These are phyloP conservation scores for Vitis cinerea DNA, from an alignment of 164 flowering plant genomes.

Conservation along the genomic window DNA sequence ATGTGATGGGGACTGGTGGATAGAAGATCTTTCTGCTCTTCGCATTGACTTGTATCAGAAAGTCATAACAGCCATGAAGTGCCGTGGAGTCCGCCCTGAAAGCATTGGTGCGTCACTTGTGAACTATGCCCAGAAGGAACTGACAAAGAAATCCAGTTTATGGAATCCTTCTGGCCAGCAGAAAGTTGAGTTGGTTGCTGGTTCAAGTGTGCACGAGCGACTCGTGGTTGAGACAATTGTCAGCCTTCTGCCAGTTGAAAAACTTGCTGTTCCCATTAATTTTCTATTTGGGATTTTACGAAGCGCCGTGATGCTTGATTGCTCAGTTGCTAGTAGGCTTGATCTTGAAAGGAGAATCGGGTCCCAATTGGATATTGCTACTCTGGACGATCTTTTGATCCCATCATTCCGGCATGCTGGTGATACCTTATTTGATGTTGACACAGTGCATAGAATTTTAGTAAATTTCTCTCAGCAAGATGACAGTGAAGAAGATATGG, in stretches of 20 bases:
- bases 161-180: conserved; percentile 52
- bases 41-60: conserved; percentile 72
- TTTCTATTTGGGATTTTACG: conserved; percentile 76
- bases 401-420: conserved; percentile 70
- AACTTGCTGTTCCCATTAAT: conserved; percentile 57
- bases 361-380: conserved; percentile 72
- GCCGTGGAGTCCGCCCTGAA: conserved; percentile 85
- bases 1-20: conserved; percentile 87
- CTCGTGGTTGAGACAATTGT: conserved; percentile 76
- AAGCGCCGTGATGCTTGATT: conserved; percentile 69
- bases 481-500: conserved; percentile 70
- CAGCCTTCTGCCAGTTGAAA: conserved; percentile 72
- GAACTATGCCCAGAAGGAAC: conserved; percentile 73
- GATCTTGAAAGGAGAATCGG: conserved; percentile 88
- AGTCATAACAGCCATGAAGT: conserved; percentile 80
- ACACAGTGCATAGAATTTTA: conserved; percentile 79
- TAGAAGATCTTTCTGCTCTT: conserved; percentile 79
- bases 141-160: conserved; percentile 58
- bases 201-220: conserved; percentile 42
- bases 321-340: conserved; percentile 58
- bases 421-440: conserved; percentile 81
- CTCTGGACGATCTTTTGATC: conserved; percentile 80
- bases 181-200: conserved; percentile 40
- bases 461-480: conserved; percentile 77
- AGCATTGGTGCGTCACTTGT: conserved; percentile 82